phyloP scores from a whole-genome alignment of 2,329 filamentous ascomycete genomes.

The Botrytis byssoidea region DNA sequence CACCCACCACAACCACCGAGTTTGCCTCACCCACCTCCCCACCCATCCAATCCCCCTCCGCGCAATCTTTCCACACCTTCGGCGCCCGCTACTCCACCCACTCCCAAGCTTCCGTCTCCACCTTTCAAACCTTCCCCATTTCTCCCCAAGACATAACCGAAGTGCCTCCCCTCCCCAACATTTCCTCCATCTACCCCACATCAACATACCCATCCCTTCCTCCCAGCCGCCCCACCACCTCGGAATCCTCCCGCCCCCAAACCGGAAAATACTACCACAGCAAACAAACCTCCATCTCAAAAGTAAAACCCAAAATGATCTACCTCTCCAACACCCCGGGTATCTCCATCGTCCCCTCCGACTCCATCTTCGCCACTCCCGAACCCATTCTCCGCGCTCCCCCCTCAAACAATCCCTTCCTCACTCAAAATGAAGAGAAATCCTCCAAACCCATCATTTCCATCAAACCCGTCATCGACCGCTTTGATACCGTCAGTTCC shows the following conservation, averaged over 20 bases:
- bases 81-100: neutral
- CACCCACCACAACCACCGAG: neutral
- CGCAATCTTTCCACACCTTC: conserved; percentile 16
- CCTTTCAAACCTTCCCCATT: conserved; percentile 12
- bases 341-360: conserved; percentile 9
- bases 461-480: conserved; percentile 11
- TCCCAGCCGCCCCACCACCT: neutral
- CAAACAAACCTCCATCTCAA: conserved; percentile 20
- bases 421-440: neutral
- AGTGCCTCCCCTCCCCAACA: neutral
- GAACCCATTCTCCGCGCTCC: neutral
- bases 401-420: neutral
- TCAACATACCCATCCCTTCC: neutral
- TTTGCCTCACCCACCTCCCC: neutral
- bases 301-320: conserved; percentile 20
- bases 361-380: neutral
- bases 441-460: neutral
- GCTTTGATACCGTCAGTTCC: conserved; percentile 4
- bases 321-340: conserved; percentile 16
- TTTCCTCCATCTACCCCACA: neutral
- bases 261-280: neutral
- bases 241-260: neutral
- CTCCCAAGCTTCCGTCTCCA: conserved; percentile 13
- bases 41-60: neutral
- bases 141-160: conserved; percentile 11